Base-by-base conservation (phyloP, 2,329 filamentous ascomycete species). In the Pseudogymnoascus sp. region DNA sequence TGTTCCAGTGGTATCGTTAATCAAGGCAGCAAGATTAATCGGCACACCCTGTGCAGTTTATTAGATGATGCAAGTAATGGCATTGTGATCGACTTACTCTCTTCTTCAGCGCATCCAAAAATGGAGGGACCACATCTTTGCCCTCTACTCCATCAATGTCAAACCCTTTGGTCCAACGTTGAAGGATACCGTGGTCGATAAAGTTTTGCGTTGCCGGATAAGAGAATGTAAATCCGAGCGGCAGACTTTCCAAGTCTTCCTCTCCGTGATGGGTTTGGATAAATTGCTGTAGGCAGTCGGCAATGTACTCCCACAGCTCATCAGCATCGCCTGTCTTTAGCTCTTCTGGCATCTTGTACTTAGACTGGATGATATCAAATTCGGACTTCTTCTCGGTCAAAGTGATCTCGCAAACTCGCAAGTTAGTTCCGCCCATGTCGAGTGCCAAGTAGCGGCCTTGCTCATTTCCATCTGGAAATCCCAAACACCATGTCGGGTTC, bases 1-100 rank as follows among this genome's bases (percentile, higher is more conserved):
- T 30, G 94, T 99, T 68, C 94, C 94, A 15, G 92, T 97, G 55
- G 94, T 99, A 73, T 99, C 94, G 73, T 99, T 99, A 76, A 97
- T 94, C 72, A 99, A 76, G 34, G 94, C 94, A 21, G 88, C 89
- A 60, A 97, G 79, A 76, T 92, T 95, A 76, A 97, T 95, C 52
- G 92, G 92, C 12, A 96, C 86, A 28, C 86, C 86, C 86, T 92
- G 63, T 33, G 28, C 23, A 56, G n/a, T 52, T 52, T 52, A 37
- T 67, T 59, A 68, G 67, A n/a, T 52, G 59, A 12, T 10, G 26
- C 9, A 38, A 59, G 10, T 26, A 56, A 35, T 8, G 19, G 13
- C n/a, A 62, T 13, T 19, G 5, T 19, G 28, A n/a, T 30, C 12
- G 59, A 68, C 74, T 66, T 76, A 88, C 86, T 70, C 84, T 79